Base-by-base conservation (phyloP, 78 protist species). In the Speleostelium caveatum region DNA sequence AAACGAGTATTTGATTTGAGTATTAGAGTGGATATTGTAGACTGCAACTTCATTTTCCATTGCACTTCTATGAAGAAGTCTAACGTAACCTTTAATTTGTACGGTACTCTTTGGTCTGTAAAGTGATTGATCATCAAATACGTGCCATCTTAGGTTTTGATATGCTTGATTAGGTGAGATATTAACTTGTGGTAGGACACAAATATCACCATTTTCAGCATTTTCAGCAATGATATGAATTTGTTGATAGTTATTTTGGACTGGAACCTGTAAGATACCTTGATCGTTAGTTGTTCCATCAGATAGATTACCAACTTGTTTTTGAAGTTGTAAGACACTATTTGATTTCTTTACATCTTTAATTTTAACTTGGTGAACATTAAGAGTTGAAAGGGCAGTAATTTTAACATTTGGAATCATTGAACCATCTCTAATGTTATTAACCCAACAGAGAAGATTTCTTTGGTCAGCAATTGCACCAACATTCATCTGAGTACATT, bases 91-190 rank as follows among this genome's bases (percentile, higher is more conserved):
- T 60, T 83, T 83, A 16, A 83, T 61, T 42, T 83, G 91, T 39
- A 83, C 79, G 17, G 91, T 83, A 4, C 71, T 53, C 12, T 67
- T 83, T 67, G 91, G 91, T 49, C 91, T 61, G 42, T 83, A 83
- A 8, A 83, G 65, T 67, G 80, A 69, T 42, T 83, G 91, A 69
- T 83, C 91, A 33, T 83, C 91, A 61, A 83, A 83, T 55, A 83
- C 72, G 36, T 83, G 75, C 91, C 91, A 83, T 56, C 42, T 30
- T 0, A 83, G 12, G 42, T 51, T 73, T 21, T 71, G 49, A 22
- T 35, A 67, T 2, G 51, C 36, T 7, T 30, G 0, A 28, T 56
- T 69, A 38, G 91, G 68, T 60, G 63, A 56, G 55, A 59, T 45
- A 38, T 19, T 63, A 22, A 83, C 79, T 4, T 71, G 17, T 67